Percentiles rank a stretch among this genome's conserved stretches.
Conservation (phyloP, 352 stramenopile species). For the Blastocystis sp. region DNA sequence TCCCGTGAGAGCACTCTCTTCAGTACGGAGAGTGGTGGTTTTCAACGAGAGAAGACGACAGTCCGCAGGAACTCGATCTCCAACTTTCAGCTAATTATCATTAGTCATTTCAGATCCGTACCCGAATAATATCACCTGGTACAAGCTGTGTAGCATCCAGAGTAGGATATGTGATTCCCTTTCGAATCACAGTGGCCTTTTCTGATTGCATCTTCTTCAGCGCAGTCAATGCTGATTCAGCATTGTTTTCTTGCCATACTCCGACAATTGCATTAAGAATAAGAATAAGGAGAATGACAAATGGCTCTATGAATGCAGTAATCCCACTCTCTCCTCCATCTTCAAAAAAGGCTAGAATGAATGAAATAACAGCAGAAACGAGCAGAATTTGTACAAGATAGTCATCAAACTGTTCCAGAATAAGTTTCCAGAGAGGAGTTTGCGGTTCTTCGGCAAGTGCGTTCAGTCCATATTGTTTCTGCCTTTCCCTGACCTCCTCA, state of each 20-base stretch:
- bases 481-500: neutral
- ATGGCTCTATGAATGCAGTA: constrained; percentile 85
- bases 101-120: neutral
- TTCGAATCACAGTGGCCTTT: constrained; percentile 66
- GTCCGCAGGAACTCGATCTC: constrained; percentile 92
- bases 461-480: constrained; percentile 73
- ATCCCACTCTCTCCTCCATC: constrained; percentile 71
- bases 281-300: constrained; percentile 85
- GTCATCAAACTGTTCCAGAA: constrained; percentile 97
- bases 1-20: constrained; percentile 91
- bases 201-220: constrained; percentile 62
- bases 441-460: constrained; percentile 80
- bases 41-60: constrained; percentile 86
- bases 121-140: constrained; percentile 87
- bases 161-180: constrained; percentile 64
- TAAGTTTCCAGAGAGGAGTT: constrained; percentile 82
- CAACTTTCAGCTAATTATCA: constrained; percentile 75
- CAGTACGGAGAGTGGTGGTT: constrained; percentile 82
- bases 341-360: constrained; percentile 81
- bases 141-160: constrained; percentile 83
- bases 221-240: neutral
- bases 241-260: constrained; percentile 62
- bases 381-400: constrained; percentile 80
- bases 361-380: constrained; percentile 84
- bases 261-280: constrained; percentile 60